A percentile compares a stretch with the other conserved stretches of the same genome.
Evolutionary conservation across 805 yeast genomes (phyloP).

Genomic region (Yamadazyma akitaensis): DNA sequence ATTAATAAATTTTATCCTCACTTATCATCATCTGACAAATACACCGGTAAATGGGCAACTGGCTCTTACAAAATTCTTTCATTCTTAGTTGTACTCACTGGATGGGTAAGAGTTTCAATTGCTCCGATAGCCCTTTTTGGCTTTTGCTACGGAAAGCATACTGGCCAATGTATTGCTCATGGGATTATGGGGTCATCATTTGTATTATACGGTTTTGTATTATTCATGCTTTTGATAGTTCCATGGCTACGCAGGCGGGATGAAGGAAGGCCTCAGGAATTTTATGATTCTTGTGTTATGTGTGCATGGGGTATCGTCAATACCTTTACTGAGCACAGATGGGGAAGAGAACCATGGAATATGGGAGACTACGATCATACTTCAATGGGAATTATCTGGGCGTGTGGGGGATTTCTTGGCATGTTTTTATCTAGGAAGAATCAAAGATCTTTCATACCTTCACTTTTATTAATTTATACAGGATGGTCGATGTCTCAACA

Average conservation of each 20-base stretch:
- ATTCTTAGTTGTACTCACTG: constrained; percentile 47
- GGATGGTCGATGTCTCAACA: constrained; percentile 96
- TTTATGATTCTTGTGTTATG: constrained; percentile 77
- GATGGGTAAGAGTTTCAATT: constrained; percentile 77
- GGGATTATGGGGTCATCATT: constrained; percentile 96
- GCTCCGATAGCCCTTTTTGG: constrained; percentile 85
- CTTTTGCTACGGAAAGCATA: constrained; percentile 76
- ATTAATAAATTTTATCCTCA: constrained; percentile 32
- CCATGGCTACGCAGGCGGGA: constrained; percentile 63
- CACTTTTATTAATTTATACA: constrained; percentile 76
- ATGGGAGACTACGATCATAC: constrained; percentile 96
- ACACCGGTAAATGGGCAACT: background rate
- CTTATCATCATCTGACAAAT: constrained; percentile 27
- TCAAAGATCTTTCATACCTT: constrained; percentile 76
- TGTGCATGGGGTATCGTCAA: constrained; percentile 89
- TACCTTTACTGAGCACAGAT: constrained; percentile 94
- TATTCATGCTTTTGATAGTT: constrained; percentile 61
- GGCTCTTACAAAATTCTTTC: constrained; percentile 43
- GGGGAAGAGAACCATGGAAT: constrained; percentile 87
- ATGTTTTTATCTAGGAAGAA: constrained; percentile 59
- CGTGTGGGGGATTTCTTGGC: constrained; percentile 91
- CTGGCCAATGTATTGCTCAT: constrained; percentile 96
- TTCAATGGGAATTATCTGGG: constrained; percentile 94
- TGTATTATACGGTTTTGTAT: constrained; percentile 71
- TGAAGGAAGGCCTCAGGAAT: constrained; percentile 57